Evolutionary conservation across 108 stramenopile species (phyloP), one percentile per base, ranked within the genome.

Genomic region (Nitzschia sp.): DNA sequence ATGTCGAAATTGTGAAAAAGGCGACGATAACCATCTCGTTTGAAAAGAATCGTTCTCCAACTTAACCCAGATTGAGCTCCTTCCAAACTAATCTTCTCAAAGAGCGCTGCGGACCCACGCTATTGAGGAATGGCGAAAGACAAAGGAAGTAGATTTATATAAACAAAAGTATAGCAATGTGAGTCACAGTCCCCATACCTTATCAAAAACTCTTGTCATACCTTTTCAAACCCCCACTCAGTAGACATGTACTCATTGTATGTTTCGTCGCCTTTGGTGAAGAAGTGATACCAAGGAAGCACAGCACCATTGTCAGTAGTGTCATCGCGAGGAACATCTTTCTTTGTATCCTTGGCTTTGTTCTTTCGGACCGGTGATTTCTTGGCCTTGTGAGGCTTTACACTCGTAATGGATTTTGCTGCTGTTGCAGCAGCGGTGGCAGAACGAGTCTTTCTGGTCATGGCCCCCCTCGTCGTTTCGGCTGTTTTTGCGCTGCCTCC

Each of bases 31-130:
- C 72, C 82, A 38, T 86, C 80, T 3, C 90, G 83, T 69, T 91
- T 91, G 12, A 65, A 59, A 29, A 91, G 50, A 17, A 91, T 83
- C 7, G 90, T 91, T 62, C 77, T 62, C 90, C 90, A 91, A 0
- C 73, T 75, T 2, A 91, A 59, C 3, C 90, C 90, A n/a, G 83
- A 57, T 70, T 91, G 90, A 0, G 80, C 81, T 34, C 84, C 85
- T 64, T 91, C 90, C 26, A 91, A 57, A 9, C 63, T 78, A 10
- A 91, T 63, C 52, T 78, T 82, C 72, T 86, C 86, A 79, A 91
- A 91, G 10, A 91, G 41, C 29, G 79, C 60, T 19, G 38, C 38
- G 63, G 25, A 34, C 85, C 90, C 8, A 65, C 78, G 50, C 82
- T 79, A 46, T 56, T 12, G 12, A 20, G 42, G 25, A 12, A 14